Conservation (phyloP, 2,329 filamentous ascomycete genomes). For the Talaromyces verruculosus region DNA sequence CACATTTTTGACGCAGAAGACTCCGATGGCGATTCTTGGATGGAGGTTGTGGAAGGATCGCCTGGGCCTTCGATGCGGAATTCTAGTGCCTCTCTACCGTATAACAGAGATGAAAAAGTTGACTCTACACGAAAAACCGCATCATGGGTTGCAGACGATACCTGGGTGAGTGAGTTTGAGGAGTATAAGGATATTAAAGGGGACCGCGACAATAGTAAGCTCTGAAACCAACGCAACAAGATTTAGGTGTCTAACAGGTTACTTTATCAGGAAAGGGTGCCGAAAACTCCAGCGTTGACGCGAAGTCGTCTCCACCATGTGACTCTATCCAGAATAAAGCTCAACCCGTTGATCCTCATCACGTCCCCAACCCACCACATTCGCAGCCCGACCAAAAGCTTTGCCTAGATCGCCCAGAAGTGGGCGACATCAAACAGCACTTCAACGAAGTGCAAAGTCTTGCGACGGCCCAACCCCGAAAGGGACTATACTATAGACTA, state of each 20-base stretch:
- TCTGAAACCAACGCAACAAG: neutral
- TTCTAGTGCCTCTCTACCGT: neutral
- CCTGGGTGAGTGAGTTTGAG: neutral
- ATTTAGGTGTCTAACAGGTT: neutral
- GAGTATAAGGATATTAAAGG: neutral
- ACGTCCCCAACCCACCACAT: neutral
- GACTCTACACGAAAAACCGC: neutral
- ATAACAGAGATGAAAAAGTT: neutral
- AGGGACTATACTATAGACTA: constrained; percentile 2
- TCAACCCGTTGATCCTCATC: neutral
- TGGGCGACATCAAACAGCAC: constrained; percentile 12
- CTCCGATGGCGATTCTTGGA: constrained; percentile 15
- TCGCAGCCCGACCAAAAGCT: neutral
- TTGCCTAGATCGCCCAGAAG: constrained; percentile 1
- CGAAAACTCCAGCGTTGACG: neutral
- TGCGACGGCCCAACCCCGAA: neutral
- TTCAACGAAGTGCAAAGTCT: constrained; percentile 1
- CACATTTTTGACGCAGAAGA: constrained; percentile 10
- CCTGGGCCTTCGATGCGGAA: constrained; percentile 13
- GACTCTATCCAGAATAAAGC: neutral
- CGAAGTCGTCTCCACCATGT: neutral
- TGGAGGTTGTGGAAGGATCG: constrained; percentile 14
- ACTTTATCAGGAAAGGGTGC: neutral
- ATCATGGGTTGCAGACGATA: neutral
- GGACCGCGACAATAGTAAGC: neutral